These are phyloP conservation scores for Aspergillus glaucus DNA, from an alignment of 2,329 filamentous ascomycete genomes.

Conservation along the genomic window DNA sequence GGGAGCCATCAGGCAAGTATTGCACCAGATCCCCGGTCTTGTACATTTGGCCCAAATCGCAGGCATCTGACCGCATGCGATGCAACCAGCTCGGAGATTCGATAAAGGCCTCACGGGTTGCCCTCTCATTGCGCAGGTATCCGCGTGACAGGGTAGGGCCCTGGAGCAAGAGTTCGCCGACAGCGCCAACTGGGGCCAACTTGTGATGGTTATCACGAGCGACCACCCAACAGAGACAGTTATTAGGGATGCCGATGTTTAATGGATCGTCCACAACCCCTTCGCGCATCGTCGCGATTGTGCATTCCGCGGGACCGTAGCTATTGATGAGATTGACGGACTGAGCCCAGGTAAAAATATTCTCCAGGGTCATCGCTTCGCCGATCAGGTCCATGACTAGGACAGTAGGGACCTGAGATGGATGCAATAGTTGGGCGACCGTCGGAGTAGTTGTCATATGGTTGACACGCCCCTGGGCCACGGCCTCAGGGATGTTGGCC, in stretches of 20 bases:
- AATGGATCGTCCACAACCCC: not conserved
- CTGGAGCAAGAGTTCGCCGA: conserved; percentile 37
- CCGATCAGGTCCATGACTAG: conserved; percentile 23
- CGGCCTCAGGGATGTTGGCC: conserved; percentile 40
- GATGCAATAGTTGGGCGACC: conserved; percentile 40
- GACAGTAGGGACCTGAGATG: conserved; percentile 32
- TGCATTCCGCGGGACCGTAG: conserved; percentile 36
- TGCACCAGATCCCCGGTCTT: conserved; percentile 24
- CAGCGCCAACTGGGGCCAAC: conserved; percentile 31
- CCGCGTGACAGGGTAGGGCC: conserved; percentile 22
- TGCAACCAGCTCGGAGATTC: conserved; percentile 15
- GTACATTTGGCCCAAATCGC: conserved; percentile 10
- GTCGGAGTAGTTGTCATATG: conserved; percentile 53
- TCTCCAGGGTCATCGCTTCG: conserved; percentile 12
- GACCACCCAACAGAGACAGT: conserved; percentile 33
- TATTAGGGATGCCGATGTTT: conserved; percentile 28
- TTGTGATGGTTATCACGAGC: conserved; percentile 27
- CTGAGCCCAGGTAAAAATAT: conserved; percentile 30
- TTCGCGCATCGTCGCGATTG: conserved; percentile 20
- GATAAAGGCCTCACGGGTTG: conserved; percentile 16
- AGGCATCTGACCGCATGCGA: not conserved
- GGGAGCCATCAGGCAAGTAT: conserved; percentile 16
- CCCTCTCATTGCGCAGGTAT: conserved; percentile 18
- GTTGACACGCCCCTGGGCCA: conserved; percentile 43
- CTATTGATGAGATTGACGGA: conserved; percentile 30